Evolutionary conservation across 2,329 filamentous ascomycete genomes (phyloP).

Genomic region (Trichoderma sp.): DNA sequence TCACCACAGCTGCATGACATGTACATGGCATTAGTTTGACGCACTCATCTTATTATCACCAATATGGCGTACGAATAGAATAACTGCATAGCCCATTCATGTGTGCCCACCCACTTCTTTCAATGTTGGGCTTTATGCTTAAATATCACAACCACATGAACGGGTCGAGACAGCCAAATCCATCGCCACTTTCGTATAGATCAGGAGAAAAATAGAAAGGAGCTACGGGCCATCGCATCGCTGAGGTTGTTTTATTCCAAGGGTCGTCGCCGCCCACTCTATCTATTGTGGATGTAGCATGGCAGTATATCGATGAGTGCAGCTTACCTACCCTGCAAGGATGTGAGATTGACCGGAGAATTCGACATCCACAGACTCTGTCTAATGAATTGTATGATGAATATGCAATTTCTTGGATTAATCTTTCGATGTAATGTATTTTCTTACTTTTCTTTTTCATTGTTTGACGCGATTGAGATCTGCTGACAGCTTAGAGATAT

Average conservation of each 20-base stretch:
- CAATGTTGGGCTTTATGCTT: neutral
- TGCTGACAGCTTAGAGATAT: rapidly evolving
- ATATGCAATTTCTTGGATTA: neutral
- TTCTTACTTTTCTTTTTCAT: neutral
- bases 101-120: neutral
- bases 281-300: neutral
- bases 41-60: neutral
- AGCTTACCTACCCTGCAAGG: neutral
- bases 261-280: neutral
- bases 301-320: neutral
- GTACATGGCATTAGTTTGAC: neutral
- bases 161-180: neutral
- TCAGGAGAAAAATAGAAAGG: neutral
- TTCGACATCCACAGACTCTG: neutral
- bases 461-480: neutral
- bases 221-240: neutral
- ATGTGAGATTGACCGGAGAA: neutral
- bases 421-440: neutral
- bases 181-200: neutral
- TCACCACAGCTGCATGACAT: neutral
- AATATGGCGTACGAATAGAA: neutral
- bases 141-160: neutral
- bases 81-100: neutral
- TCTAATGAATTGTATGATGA: neutral
- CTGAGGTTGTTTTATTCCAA: neutral